Evolutionary conservation across 345 rosid species (phyloP).

Genomic region (Firmiana major): DNA sequence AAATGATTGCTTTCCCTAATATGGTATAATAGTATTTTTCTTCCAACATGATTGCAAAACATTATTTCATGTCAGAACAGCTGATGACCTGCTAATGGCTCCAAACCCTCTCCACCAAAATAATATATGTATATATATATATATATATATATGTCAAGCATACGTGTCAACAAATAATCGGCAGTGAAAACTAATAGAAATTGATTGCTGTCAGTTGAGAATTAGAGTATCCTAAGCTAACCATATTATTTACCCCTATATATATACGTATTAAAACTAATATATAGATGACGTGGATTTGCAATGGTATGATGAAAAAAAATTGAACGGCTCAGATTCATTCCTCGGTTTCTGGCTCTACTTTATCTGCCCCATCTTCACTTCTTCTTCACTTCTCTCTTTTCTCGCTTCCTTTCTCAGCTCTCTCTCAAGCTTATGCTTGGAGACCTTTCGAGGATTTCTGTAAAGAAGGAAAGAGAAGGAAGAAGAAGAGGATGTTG

Average conservation of each 20-base stretch:
- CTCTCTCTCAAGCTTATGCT: constrained; percentile 7
- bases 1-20: too few species aligned
- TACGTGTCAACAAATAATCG: background rate
- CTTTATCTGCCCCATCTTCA: constrained; percentile 40
- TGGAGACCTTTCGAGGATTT: background rate
- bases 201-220: background rate
- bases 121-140: background rate
- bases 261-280: background rate
- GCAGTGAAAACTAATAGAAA: background rate
- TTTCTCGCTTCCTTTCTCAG: constrained; percentile 6
- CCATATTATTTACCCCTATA: background rate
- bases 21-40: too few species aligned
- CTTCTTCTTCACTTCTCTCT: constrained; percentile 16
- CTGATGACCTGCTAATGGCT: background rate
- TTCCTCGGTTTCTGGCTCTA: constrained; percentile 53
- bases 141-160: background rate
- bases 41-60: background rate
- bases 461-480: background rate
- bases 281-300: constrained; percentile 18
- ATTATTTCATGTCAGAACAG: background rate
- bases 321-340: constrained; percentile 47
- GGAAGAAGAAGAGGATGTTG: constrained; percentile 37
- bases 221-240: background rate
- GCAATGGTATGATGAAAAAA: background rate
- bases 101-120: background rate